Base-by-base conservation (phyloP, 257 asterid genomes). In the Solanum sitiens region DNA sequence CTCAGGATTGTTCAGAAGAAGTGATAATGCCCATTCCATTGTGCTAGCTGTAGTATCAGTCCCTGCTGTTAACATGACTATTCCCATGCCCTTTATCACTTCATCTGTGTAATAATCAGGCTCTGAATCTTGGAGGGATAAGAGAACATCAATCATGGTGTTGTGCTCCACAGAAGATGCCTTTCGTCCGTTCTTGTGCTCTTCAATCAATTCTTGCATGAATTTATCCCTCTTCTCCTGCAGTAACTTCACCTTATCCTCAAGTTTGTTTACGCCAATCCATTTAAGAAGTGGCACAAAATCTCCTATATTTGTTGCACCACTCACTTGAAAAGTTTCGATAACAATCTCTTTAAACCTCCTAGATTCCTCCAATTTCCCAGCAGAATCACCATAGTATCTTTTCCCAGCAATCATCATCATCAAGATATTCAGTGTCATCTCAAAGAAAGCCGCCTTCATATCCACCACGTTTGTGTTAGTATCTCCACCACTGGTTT, bases 1-100 rank as follows among this genome's bases (percentile, higher is more conserved):
- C 21, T 91, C 84, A 4, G 94, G 95, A 89, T 93, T 89, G 93
- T 94, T 92, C 11, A 95, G 92, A 13, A 94, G 77, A 67, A 91
- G 90, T 3, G 98, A 92, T 83, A 92, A 73, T 15, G 94, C 91
- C 96, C 98, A 95, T 71, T 95, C 98, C 93, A 93, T 89, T 35
- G 96, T 91, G 8, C 91, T 73, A 4, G 89, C 91, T 85, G 98
- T 65, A 12, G 94, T 92, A 88, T 93, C 97, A 0, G 94, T 91
- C 23, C 97, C 97, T 7, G 94, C 93, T 9, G 92, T 75, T 74
- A 94, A 53, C 92, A 93, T 83, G 47, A 89, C 89, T 87, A 70
- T 75, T 39, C 11, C 14, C 79, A 89, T 56, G 87, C 92, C 89
- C 83, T 82, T 85, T 61, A 89, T 89, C 71, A 89, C 65, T 73